Evolutionary conservation across 2,329 filamentous ascomycete genomes (phyloP), one percentile per base, ranked within the genome.

Genomic region (Bipolaris oryzae): DNA sequence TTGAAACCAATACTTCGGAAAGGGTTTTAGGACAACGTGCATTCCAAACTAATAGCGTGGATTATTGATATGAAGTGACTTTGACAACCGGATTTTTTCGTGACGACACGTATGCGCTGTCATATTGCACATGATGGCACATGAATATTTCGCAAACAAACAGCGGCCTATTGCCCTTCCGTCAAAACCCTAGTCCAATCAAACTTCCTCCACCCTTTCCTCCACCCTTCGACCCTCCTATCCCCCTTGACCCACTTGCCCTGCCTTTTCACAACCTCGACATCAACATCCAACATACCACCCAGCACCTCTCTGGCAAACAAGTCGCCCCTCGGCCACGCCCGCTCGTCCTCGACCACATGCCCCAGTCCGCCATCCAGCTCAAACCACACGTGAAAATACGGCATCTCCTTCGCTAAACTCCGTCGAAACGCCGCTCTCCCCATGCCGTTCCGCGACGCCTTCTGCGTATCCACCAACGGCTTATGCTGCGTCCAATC

Each of bases 401-500:
- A 99, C 0, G 96, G 94, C 90, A 96, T 94, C 80, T 99, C 94
- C 78, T 96, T 96, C 11, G 91, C 91, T 58, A 99, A 81, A 18
- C 85, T 89, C 54, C 87, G 84, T 1, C 94, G 84, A 75, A 99
- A 99, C 1, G 95, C 93, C 50, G 84, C 77, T 70, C 90, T 90
- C 0, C 94, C 95, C 60, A 92, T 75, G 0, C 90, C 91, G 2
- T 86, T 82, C n/a, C 81, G 77, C 0, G 86, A 84, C 33, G 80
- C 80, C 59, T 87, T 86, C 7, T 85, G 77, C 0, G 95, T 99
- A 75, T 98, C 93, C 60, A 99, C 96, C 60, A 99, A 81, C 74
- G 96, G 96, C 71, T 89, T 89, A 76, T 99, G 96, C 78, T 98
- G 95, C 33, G 90, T 87, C 95, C 96, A 99, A 77, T 98, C 92